Evolutionary conservation across 1,139 yeast species (phyloP), one percentile per base, ranked within the genome.

Genomic region (Pneumocystis murina): DNA sequence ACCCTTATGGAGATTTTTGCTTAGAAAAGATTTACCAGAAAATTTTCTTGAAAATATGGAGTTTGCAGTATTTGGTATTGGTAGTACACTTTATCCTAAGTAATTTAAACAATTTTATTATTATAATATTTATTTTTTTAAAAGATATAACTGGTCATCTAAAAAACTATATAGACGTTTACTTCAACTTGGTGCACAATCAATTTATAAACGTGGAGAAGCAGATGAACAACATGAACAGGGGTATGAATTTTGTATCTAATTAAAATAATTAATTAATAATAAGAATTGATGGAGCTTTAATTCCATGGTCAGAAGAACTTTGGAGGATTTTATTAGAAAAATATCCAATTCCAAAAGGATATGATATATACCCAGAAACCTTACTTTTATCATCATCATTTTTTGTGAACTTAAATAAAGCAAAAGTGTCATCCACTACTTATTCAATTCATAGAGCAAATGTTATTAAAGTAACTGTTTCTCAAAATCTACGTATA

Each of bases 31-130:
- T 68, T 79, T 92, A 8, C 92, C 95, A 0, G 59, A 68, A 0
- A 64, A 68, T 1, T 75, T 89, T 60, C 76, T 91, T 59, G 79
- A 80, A 66, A 88, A 85, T 71, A 71, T 88, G 16, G 73, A 77
- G 39, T 79, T 90, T 68, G 82, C 92, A 2, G 80, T 90, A 1
- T 85, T 92, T 72, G 99, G 98, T 0, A 76, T 94, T 1, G 99
- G 99, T n/a, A 97, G 92, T 72, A 85, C 96, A 0, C 86, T 95
- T 1, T 92, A 92, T 71, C 86, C 95, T 3, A 82, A 85, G 69
- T 91, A 69, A 24, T 63, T 59, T 3, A 83, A 62, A 16, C 62
- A 62, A 55, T 60, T 60, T 41, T 62, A 3, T 12, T 38, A 38
- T 38, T 14, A 3, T 38, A 14, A 12, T 38, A 38, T 16, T 38